Base-by-base conservation (phyloP, 192 early-diverging fungal species). In the Coemansia sp. region DNA sequence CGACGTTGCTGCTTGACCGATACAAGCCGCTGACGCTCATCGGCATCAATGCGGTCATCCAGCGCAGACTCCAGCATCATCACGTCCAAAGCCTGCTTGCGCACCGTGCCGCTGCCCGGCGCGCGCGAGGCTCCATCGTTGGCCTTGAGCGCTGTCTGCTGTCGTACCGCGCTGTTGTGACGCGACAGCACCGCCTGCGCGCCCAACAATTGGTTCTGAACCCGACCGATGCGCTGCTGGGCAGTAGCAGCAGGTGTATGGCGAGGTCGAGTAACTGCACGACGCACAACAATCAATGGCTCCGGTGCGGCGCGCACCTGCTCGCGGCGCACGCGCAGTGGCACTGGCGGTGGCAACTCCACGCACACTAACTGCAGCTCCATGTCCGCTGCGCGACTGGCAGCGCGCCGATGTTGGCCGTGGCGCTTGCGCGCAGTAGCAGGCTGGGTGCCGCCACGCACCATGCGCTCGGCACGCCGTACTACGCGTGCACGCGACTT, bases 181-280 rank as follows among this genome's bases (percentile, higher is more conserved):
- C 78, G 64, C 48, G 78, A 74, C 30, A 82, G 70, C 64, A 76
- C 70, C 0, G 79, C 79, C 54, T 82, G 79, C 5, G 74, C 79
- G 31, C 79, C 79, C 23, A 82, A 61, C 25, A 82, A 70, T 68
- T 82, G 79, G 65, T 82, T 82, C 54, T 82, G 79, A 21, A 82
- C 69, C 1, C 74, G 73, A 58, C 56, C 56, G 28, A 81, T 67
- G 41, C 58, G 54, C 59, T 71, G 72, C 63, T 81, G 68, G 26
- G 67, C 24, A 27, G 73, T 67, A 10, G 28, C 41, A 16, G 55
- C 24, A 44, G 25, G 52, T 55, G 19, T 54, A 55, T 18, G 23
- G 26, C 25, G 52, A 14, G 41, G 41, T 10, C 3, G 55, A 49
- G 23, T 25, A 3, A 50, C 50, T 18, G 66, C 66, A 19, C 60